Evolutionary conservation across 768 basidiomycete species (phyloP).

Genomic region (Trametes cingulata): DNA sequence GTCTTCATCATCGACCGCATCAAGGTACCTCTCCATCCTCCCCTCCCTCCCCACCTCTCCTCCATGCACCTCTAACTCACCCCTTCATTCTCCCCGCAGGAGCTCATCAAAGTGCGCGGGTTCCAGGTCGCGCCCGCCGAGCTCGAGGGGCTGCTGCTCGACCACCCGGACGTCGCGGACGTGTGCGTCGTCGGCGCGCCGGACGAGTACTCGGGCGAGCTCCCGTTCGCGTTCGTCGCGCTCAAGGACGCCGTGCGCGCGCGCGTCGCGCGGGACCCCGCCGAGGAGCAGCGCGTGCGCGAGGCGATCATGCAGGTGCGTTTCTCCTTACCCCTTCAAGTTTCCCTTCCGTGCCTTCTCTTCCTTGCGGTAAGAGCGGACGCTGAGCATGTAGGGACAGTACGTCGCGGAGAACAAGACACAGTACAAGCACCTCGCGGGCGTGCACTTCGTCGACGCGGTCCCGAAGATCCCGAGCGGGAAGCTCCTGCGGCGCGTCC

Average conservation of each 20-base stretch:
- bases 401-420: constrained; percentile 34
- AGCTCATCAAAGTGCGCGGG: constrained; percentile 68
- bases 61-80: background rate
- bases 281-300: constrained; percentile 43
- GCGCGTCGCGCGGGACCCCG: constrained; percentile 35
- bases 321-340: background rate
- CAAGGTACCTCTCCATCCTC: constrained; percentile 14
- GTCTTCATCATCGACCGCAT: constrained; percentile 27
- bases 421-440: constrained; percentile 40
- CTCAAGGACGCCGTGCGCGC: constrained; percentile 41
- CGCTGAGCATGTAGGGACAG: constrained; percentile 20
- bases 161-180: constrained; percentile 59
- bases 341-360: background rate
- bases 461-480: constrained; percentile 36
- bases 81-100: constrained; percentile 38
- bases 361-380: background rate
- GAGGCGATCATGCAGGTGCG: constrained; percentile 54
- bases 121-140: constrained; percentile 79
- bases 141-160: constrained; percentile 64
- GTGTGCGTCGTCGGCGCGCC: constrained; percentile 65
- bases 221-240: constrained; percentile 69
- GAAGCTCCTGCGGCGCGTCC: constrained; percentile 32
- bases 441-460: constrained; percentile 40
- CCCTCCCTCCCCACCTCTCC: too few relatives aligned
- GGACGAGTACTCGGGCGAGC: constrained; percentile 72